Percentiles rank a stretch among this genome's conserved stretches.
Conservation (phyloP, 495 filamentous ascomycete genomes). For the Penicillium salamii region DNA sequence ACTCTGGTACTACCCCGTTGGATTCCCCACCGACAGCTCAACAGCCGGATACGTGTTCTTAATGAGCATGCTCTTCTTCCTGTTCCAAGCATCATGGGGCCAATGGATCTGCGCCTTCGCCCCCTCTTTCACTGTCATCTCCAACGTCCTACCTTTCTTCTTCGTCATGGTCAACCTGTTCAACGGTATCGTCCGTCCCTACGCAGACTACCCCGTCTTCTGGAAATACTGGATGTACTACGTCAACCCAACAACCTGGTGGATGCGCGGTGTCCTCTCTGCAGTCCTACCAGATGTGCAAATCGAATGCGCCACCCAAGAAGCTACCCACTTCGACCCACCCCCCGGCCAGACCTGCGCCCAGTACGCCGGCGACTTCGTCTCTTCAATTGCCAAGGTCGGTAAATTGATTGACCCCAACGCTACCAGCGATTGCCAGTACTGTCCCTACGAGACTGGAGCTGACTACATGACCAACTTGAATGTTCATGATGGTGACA, state of each 20-base stretch:
- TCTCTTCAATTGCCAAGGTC: slow-evolving; percentile 38
- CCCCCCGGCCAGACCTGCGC: slow-evolving; percentile 62
- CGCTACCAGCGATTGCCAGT: slow-evolving; percentile 61
- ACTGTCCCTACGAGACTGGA: slow-evolving; percentile 65
- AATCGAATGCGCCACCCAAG: slow-evolving; percentile 55
- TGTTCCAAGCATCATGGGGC: slow-evolving; percentile 75
- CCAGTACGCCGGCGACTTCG: slow-evolving; percentile 57
- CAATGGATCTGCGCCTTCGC: slow-evolving; percentile 85
- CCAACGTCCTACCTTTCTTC: slow-evolving; percentile 62
- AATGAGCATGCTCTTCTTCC: slow-evolving; percentile 78
- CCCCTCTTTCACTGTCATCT: slow-evolving; percentile 75
- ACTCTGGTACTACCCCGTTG: slow-evolving; percentile 78
- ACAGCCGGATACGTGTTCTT: slow-evolving; percentile 79
- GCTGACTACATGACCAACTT: slow-evolving; percentile 65
- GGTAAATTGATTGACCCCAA: slow-evolving; percentile 60
- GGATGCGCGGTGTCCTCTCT: slow-evolving; percentile 70
- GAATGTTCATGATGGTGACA: slow-evolving; percentile 61
- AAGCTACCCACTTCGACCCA: slow-evolving; percentile 64
- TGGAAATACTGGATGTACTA: slow-evolving; percentile 83
- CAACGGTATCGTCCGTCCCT: slow-evolving; percentile 71
- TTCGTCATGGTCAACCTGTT: slow-evolving; percentile 74
- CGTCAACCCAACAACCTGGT: slow-evolving; percentile 67
- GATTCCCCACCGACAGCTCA: slow-evolving; percentile 60
- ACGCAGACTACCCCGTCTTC: slow-evolving; percentile 70
- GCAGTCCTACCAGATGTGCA: slow-evolving; percentile 52